phyloP scores from a whole-genome alignment of 495 filamentous ascomycete genomes.

The Trichoderma reesei region DNA sequence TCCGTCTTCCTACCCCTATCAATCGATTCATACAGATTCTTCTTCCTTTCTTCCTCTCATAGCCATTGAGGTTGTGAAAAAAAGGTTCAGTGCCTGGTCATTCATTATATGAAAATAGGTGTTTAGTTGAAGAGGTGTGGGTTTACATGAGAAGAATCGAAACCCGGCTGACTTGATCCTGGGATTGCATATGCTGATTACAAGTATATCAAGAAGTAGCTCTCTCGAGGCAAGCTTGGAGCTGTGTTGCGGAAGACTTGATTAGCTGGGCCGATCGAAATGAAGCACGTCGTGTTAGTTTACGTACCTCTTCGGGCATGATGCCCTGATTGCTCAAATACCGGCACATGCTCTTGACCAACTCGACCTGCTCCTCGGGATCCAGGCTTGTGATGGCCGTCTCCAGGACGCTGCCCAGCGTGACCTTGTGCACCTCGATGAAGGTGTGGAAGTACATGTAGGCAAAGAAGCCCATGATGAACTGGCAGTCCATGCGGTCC shows the following conservation, averaged over 20 bases:
- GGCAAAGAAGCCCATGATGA: slow-evolving; percentile 98
- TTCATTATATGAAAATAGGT: not conserved
- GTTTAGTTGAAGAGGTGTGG: not conserved
- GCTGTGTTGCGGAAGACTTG: not conserved
- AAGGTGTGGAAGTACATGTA: slow-evolving; percentile 99
- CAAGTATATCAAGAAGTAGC: not conserved
- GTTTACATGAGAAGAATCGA: not conserved
- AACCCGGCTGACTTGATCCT: not conserved
- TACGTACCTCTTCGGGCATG: slow-evolving; percentile 49
- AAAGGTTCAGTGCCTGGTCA: not conserved
- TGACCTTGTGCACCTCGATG: slow-evolving; percentile 75
- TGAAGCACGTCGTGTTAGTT: not conserved
- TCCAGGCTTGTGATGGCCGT: slow-evolving; percentile 74
- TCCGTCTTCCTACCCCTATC: not conserved
- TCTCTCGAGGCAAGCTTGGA: slow-evolving; percentile 1
- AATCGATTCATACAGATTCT: not conserved
- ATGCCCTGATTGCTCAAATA: slow-evolving; percentile 81
- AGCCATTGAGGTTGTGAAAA: not conserved
- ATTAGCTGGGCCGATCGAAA: not conserved
- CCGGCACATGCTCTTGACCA: slow-evolving; percentile 72
- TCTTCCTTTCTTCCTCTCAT: not conserved
- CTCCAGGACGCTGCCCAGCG: slow-evolving; percentile 79
- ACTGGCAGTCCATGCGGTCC: slow-evolving; percentile 99
- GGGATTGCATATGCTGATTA: not conserved
- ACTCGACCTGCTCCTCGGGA: slow-evolving; percentile 77